These are phyloP conservation scores for Fusarium nelsonii DNA, from an alignment of 2,329 filamentous ascomycete species.

Conservation along the genomic window DNA sequence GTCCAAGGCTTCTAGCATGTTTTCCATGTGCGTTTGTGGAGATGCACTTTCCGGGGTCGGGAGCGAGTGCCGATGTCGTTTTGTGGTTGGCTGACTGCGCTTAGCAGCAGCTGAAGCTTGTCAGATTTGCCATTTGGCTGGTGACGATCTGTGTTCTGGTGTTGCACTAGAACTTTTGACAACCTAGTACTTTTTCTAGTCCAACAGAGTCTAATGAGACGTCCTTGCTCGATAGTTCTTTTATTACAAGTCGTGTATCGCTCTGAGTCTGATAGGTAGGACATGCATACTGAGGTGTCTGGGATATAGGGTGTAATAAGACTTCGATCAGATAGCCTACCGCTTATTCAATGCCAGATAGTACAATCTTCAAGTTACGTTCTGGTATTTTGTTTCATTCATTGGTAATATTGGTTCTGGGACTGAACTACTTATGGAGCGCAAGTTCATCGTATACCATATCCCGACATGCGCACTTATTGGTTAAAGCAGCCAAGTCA, in stretches of 20 bases:
- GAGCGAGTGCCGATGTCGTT: background rate
- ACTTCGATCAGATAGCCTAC: background rate
- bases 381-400: background rate
- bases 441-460: background rate
- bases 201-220: background rate
- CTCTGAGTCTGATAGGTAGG: background rate
- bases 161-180: background rate
- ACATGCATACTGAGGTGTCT: background rate
- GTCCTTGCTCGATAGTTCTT: background rate
- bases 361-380: too few relatives aligned
- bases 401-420: background rate
- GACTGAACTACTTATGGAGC: background rate
- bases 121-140: background rate
- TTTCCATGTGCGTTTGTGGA: slow-evolving; percentile 20
- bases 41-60: slow-evolving; percentile 27
- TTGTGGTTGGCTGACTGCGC: background rate
- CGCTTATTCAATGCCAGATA: background rate
- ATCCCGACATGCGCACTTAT: too few relatives aligned
- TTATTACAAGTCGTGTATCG: background rate
- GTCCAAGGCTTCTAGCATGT: background rate
- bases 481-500: background rate
- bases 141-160: background rate
- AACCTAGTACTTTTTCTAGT: background rate
- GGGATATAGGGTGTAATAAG: background rate
- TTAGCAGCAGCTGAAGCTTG: slow-evolving; percentile 10